Conservation (phyloP, 306 rosid species). For the Lathyrus tuberosus region DNA sequence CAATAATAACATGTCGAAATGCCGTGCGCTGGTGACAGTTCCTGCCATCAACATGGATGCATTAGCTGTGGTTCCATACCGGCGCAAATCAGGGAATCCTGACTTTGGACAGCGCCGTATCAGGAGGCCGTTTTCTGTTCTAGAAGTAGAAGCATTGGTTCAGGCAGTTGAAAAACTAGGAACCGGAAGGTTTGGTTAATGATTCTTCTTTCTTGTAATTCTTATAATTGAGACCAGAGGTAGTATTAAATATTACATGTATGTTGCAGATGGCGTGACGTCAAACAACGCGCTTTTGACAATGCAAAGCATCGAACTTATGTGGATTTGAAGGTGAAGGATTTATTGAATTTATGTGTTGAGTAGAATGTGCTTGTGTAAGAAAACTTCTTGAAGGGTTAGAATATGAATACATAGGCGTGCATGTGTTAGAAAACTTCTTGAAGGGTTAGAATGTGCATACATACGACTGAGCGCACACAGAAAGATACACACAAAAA, state of each 20-base stretch:
- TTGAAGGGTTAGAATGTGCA: too few relatives aligned
- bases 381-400: too few relatives aligned
- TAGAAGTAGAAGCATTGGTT: constrained; percentile 83
- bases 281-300: constrained; percentile 69
- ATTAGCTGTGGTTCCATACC: constrained; percentile 63
- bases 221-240: too few relatives aligned
- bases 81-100: constrained; percentile 58
- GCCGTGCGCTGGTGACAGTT: constrained; percentile 62
- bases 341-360: too few relatives aligned
- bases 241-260: background rate
- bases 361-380: too few relatives aligned
- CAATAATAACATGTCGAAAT: constrained; percentile 49
- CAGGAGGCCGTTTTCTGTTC: constrained; percentile 80
- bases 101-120: constrained; percentile 71
- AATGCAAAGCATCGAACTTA: constrained; percentile 68
- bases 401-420: too few relatives aligned
- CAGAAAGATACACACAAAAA: background rate
- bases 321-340: constrained; percentile 73
- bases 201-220: background rate
- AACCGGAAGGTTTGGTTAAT: constrained; percentile 71
- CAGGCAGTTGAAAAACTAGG: constrained; percentile 83
- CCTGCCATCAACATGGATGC: constrained; percentile 63
- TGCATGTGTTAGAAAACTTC: too few relatives aligned
- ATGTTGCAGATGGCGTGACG: constrained; percentile 67
- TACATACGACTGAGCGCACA: background rate